Base-by-base conservation (phyloP, 768 basidiomycete species). In the Neoboletus brunneissimus region DNA sequence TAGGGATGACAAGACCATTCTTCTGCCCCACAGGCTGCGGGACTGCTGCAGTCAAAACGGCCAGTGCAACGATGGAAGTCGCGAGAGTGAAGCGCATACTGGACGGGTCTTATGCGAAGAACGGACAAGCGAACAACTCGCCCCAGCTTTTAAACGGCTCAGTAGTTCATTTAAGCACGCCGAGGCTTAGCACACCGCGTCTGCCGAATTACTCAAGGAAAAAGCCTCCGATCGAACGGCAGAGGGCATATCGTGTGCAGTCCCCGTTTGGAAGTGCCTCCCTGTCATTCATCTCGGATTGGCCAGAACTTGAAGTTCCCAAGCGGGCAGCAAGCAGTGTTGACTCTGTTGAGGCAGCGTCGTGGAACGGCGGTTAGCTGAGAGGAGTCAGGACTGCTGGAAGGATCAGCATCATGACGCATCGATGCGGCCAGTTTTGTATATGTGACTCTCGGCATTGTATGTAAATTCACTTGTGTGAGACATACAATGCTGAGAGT, bases 41-140 rank as follows among this genome's bases (percentile, higher is more conserved):
- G 2, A 15, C 46, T 25, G 61, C 62, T 8, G 49, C 46, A 18
- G 49, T 23, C 22, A 56, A 43, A 18, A 37, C 46, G 5, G 42
- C 61, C 5, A 64, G 23, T 9, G 49, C 40, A 41, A 48, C 12
- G 6, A 60, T 29, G 23, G 31, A 40, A 0, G 40, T 31, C 3
- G 41, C 50, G 15, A 56, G 16, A 29, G 52, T 27, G 32, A 65
- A 40, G 31, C 16, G 53, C 58, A 63, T 64, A 15, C 4, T 41
- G 10, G 48, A 45, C n/a, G 15, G 37, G 10, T n/a, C 29, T n/a
- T 35, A 18, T 31, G 8, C 34, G 10, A 25, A 27, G 35, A 15
- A 34, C 12, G 23, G 20, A 27, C 15, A 22, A 18, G 15, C 23
- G 3, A 10, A 2, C 16, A 47, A 52, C 29, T 34, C 22, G 27